Evolutionary conservation across 331 rosid species (phyloP).

Genomic region (Saraca asoca): DNA sequence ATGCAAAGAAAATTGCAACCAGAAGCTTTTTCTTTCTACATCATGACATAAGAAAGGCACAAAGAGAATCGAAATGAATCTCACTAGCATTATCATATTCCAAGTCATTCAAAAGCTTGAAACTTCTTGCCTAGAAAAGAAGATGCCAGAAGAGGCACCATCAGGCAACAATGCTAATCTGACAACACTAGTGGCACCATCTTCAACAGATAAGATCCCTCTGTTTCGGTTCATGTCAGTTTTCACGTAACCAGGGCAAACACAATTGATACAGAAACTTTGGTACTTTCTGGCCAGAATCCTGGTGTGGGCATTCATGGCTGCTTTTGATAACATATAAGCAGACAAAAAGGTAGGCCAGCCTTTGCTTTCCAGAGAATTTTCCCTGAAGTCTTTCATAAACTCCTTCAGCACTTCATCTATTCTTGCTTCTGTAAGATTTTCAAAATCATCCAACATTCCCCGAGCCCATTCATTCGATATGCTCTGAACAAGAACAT

Average conservation of each 20-base stretch:
- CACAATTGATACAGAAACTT: slow-evolving; percentile 34
- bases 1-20: too few relatives aligned
- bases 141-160: slow-evolving; percentile 42
- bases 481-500: slow-evolving; percentile 4
- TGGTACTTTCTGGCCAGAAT: slow-evolving; percentile 41
- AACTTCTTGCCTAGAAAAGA: background rate
- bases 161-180: slow-evolving; percentile 39
- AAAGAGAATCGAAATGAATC: too few relatives aligned
- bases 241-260: slow-evolving; percentile 47
- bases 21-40: too few relatives aligned
- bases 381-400: slow-evolving; percentile 40
- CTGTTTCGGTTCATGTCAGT: slow-evolving; percentile 37
- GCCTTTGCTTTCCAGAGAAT: slow-evolving; percentile 30
- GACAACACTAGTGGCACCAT: slow-evolving; percentile 49
- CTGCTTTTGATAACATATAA: slow-evolving; percentile 47
- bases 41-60: too few relatives aligned
- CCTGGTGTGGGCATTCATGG: slow-evolving; percentile 47
- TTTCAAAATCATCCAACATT: slow-evolving; percentile 32
- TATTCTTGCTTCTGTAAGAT: slow-evolving; percentile 40
- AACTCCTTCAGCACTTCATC: slow-evolving; percentile 36
- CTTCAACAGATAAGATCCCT: slow-evolving; percentile 35
- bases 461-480: slow-evolving; percentile 38
- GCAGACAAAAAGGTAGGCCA: slow-evolving; percentile 31
- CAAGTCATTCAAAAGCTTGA: slow-evolving; percentile 15
- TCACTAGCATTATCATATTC: too few relatives aligned